These are phyloP conservation scores for Microthlaspi erraticum DNA, from an alignment of 345 rosid species.

Conservation along the genomic window DNA sequence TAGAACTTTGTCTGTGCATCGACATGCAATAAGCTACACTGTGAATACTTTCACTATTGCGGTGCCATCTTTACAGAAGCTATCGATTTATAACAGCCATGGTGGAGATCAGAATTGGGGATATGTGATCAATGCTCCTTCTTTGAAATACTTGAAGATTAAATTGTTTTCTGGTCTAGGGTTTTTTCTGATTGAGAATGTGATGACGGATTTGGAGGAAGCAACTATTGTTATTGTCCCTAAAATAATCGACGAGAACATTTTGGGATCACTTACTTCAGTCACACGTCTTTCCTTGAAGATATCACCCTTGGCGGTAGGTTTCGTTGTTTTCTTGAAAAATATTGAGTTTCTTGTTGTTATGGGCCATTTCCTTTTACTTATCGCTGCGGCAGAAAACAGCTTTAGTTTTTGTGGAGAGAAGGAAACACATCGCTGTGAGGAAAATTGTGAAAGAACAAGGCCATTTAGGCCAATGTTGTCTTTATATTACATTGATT, in stretches of 20 bases:
- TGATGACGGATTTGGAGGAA: neutral
- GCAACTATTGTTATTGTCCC: neutral
- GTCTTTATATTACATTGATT: no score
- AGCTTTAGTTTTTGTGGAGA: no score
- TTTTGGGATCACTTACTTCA: conserved; percentile 1
- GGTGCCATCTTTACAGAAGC: conserved; percentile 19
- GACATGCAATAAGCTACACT: neutral
- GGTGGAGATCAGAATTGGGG: neutral
- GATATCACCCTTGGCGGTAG: neutral
- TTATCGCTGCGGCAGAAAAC: no score
- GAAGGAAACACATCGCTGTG: no score
- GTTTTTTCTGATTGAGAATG: conserved; percentile 2
- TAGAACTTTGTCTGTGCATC: neutral
- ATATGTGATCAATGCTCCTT: conserved; percentile 21
- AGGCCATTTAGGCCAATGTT: no score
- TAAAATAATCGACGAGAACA: neutral
- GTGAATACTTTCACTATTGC: neutral
- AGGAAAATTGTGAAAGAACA: no score
- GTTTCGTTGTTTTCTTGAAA: conserved; percentile 3
- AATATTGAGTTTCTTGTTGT: neutral
- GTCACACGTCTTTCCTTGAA: conserved; percentile 3
- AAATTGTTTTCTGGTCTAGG: neutral
- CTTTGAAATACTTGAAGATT: conserved; percentile 10
- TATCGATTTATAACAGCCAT: neutral
- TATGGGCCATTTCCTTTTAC: neutral